These are phyloP conservation scores for Brasilioporus rufonigricans DNA, from an alignment of 768 basidiomycete genomes.

Conservation along the genomic window DNA sequence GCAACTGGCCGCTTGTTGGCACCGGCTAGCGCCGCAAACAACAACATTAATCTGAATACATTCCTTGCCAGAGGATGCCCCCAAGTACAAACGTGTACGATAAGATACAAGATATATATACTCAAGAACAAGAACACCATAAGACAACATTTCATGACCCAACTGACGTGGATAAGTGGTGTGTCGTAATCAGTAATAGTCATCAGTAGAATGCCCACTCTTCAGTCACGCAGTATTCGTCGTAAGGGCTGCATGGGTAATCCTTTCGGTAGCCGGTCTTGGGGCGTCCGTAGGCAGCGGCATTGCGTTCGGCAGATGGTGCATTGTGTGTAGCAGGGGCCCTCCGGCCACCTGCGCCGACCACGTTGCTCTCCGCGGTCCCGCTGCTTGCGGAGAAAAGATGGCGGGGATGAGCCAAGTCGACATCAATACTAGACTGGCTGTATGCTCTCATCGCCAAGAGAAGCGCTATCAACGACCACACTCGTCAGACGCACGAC, in stretches of 20 bases:
- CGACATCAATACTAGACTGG: constrained; percentile 30
- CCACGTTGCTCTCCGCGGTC: constrained; percentile 33
- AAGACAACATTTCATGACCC: constrained; percentile 9
- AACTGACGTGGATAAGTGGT: no score
- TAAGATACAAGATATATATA: constrained; percentile 26
- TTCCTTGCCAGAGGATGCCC: constrained; percentile 16
- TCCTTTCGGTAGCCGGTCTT: constrained; percentile 38
- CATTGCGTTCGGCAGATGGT: constrained; percentile 28
- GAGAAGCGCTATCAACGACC: constrained; percentile 35
- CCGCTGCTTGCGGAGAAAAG: constrained; percentile 35
- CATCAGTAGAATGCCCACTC: constrained; percentile 56
- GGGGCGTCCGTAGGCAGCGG: constrained; percentile 28
- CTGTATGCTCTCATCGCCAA: constrained; percentile 41
- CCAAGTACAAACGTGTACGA: constrained; percentile 3
- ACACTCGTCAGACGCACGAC: constrained; percentile 3
- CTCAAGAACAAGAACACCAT: constrained; percentile 9
- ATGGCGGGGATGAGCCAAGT: constrained; percentile 29
- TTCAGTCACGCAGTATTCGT: constrained; percentile 68
- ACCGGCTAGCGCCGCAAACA: background rate
- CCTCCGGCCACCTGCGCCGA: constrained; percentile 31
- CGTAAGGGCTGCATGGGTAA: constrained; percentile 57
- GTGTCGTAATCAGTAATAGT: background rate
- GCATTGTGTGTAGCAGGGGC: constrained; percentile 21
- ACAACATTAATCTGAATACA: background rate
- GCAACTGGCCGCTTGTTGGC: background rate